Evolutionary conservation across 192 early-diverging fungal genomes (phyloP), one percentile per base, ranked within the genome.

Genomic region (Rhizophagus sp.): DNA sequence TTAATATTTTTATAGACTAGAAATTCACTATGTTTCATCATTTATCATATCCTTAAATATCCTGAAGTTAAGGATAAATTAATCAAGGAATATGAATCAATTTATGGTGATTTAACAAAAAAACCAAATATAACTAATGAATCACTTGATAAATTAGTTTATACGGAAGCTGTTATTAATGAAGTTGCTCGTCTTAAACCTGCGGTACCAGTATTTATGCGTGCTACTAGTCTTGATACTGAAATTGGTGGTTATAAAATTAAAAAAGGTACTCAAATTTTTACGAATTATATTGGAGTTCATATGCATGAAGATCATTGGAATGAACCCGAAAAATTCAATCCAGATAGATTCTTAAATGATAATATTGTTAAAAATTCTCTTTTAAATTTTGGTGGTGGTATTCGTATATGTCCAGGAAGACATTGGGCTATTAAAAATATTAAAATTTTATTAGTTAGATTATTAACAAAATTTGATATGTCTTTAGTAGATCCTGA

Each of bases 101-200:
- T 68, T 19, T 50, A 44, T 27, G 36, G 64, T 25, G 36, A 22
- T 33, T 19, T 44, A 47, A 24, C 3, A 4, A 36, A 47, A 9
- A 49, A 27, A 13, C 10, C 11, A 39, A 12, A 33, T n/a, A 22
- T 78, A 4, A 39, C 33, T 10, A 41, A 30, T 10, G 76, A 78
- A 39, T 33, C 24, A 44, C 65, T 68, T 52, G 49, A 27, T 12
- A 78, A 65, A 68, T 68, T 78, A 13, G 3, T 30, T 13, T 78
- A 68, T 61, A 17, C 25, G 3, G 66, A 66, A 27, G 76, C 76
- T 19, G 39, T 78, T 10, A 78, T 78, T 7, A 34, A 69, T 44
- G 76, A 78, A 57, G 3, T 6, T 17, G 22, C 17, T 0, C 52
- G 52, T 57, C 4, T 57, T 19, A 4, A 7, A 22, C 52, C 52